Percentiles rank a stretch among this genome's conserved stretches.
These are phyloP conservation scores for Polygonum maritimum DNA, from an alignment of 148 eudicot genomes.

Conservation along the genomic window DNA sequence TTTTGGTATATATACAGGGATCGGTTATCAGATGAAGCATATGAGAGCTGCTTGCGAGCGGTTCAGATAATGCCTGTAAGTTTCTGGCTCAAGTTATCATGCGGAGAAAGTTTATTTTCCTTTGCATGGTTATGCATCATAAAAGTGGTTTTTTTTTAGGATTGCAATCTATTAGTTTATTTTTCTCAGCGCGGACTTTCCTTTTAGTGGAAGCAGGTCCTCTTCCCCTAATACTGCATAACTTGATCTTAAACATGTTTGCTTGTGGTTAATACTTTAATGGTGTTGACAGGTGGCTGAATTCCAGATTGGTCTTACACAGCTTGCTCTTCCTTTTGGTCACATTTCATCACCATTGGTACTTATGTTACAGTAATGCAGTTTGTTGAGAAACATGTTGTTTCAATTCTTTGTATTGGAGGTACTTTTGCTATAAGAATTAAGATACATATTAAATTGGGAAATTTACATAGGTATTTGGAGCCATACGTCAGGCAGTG, in stretches of 20 bases:
- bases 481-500: conserved; percentile 80
- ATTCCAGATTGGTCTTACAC: conserved; percentile 85
- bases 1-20: conserved; percentile 35
- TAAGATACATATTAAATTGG: background rate
- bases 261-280: background rate
- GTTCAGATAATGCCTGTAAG: conserved; percentile 83
- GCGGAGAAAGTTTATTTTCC: background rate
- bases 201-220: background rate
- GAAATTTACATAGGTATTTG: conserved; percentile 59
- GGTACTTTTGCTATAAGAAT: background rate
- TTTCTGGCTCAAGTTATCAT: conserved; percentile 12
- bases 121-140: background rate
- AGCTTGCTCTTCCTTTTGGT: conserved; percentile 71
- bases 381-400: conserved; percentile 6
- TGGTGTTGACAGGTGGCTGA: conserved; percentile 60
- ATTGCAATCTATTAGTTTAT: background rate
- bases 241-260: conserved; percentile 6
- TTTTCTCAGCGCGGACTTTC: background rate
- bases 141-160: background rate
- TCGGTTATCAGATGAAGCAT: conserved; percentile 67
- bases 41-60: conserved; percentile 91
- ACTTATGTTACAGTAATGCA: conserved; percentile 13
- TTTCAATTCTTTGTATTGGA: background rate
- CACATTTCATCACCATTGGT: conserved; percentile 77
- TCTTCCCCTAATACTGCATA: background rate